Evolutionary conservation across 441 rosid genomes (phyloP).

Genomic region (Pelargonium fulgidum): DNA sequence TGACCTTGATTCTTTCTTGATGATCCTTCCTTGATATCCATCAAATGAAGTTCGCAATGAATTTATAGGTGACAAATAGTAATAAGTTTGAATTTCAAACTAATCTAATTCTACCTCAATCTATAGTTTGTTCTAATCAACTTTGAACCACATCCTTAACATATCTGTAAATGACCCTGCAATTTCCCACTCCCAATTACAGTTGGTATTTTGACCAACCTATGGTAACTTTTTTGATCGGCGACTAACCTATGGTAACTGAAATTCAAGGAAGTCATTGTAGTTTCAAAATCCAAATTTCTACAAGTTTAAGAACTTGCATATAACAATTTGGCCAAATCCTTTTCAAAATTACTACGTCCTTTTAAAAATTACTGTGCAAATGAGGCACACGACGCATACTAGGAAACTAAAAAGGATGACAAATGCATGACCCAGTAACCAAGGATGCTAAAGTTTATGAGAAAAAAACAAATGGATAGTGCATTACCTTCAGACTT

Average conservation of each 20-base stretch:
- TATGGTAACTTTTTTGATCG: neutral
- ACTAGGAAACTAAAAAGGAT: neutral
- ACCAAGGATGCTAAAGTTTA: neutral
- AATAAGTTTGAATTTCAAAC: too few relatives aligned
- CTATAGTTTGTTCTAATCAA: too few relatives aligned
- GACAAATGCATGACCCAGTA: constrained; percentile 3
- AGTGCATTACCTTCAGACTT: constrained; percentile 42
- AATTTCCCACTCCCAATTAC: neutral
- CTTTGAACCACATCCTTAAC: too few relatives aligned
- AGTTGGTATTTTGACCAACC: neutral
- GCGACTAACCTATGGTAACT: neutral
- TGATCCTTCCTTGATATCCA: too few relatives aligned
- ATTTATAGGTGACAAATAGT: too few relatives aligned
- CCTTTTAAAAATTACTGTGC: neutral
- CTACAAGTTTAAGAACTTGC: neutral
- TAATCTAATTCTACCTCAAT: too few relatives aligned
- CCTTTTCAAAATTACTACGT: neutral
- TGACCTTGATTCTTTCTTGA: too few relatives aligned
- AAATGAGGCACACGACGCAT: neutral
- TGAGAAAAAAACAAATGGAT: constrained; percentile 9
- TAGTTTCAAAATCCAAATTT: neutral
- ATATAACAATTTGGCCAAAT: neutral
- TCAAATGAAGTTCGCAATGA: too few relatives aligned
- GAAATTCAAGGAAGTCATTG: neutral
- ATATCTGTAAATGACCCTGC: too few relatives aligned